Evolutionary conservation across 768 basidiomycete genomes (phyloP).

Genomic region (Rhodotorula babjevae): DNA sequence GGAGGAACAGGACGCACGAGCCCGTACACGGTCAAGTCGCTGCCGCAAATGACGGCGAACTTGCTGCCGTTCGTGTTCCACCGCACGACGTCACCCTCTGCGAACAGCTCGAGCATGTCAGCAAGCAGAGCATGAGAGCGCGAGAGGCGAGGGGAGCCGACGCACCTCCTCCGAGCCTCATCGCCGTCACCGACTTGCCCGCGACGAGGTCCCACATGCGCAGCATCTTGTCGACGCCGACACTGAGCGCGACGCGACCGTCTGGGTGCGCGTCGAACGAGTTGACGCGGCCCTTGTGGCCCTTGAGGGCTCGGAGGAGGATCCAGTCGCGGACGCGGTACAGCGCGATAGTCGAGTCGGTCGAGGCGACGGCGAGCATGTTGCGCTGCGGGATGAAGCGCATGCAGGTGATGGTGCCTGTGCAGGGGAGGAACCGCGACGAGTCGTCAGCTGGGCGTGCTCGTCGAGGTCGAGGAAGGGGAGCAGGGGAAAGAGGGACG

Average conservation of each 20-base stretch:
- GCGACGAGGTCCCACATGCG: slow-evolving; percentile 88
- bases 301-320: slow-evolving; percentile 77
- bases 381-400: slow-evolving; percentile 63
- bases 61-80: slow-evolving; percentile 74
- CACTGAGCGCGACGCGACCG: slow-evolving; percentile 82
- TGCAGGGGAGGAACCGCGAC: background rate
- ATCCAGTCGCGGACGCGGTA: slow-evolving; percentile 94
- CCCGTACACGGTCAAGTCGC: slow-evolving; percentile 73
- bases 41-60: slow-evolving; percentile 73
- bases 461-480: background rate
- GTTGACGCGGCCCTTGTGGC: slow-evolving; percentile 90
- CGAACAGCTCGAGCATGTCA: background rate
- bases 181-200: slow-evolving; percentile 73
- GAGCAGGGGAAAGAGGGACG: slow-evolving; percentile 37
- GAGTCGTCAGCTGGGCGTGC: background rate
- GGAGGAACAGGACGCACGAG: slow-evolving; percentile 54
- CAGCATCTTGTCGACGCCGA: slow-evolving; percentile 80
- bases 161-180: slow-evolving; percentile 81
- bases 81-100: slow-evolving; percentile 87
- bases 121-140: background rate
- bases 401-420: slow-evolving; percentile 36
- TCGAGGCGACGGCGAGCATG: slow-evolving; percentile 83
- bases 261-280: slow-evolving; percentile 85
- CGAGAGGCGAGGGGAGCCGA: background rate
- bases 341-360: slow-evolving; percentile 82